Evolutionary conservation across 306 rosid genomes (phyloP), one percentile per base, ranked within the genome.

Genomic region (Medicago lupulina): DNA sequence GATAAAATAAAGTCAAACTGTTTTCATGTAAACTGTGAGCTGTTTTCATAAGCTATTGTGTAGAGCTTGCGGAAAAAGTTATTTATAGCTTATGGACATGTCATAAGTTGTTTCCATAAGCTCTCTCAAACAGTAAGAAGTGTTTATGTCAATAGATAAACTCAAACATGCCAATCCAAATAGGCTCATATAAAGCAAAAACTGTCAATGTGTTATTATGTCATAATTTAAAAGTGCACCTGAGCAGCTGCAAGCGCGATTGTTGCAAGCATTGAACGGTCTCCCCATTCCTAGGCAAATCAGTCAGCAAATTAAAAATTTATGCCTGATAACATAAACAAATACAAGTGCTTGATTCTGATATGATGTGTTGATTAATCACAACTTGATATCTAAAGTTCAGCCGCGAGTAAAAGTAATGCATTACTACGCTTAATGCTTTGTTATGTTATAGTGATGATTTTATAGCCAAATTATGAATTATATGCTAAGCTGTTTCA

Each of bases 191-290:
- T 5, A 14, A 57, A 36, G 46, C 14, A 76, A 67, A 61, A 38
- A 14, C 65, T 25, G 75, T 16, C 46, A 16, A 58, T 60, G 19
- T 44, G 60, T 76, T 68, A 74, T 76, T 68, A 74, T 70, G 39
- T 13, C 36, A 18, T 49, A 75, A 58, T 62, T 59, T 67, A 79
- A 82, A 80, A 70, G 70, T 47, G 61, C 61, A 96, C 99, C 99
- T 92, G 98, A 39, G 97, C 99, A 76, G 98, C 99, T 41, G 90
- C 93, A 0, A 96, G 98, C 9, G 99, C 99, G 28, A 96, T 92
- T 53, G 97, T 96, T 36, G 97, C 99, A 78, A 96, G 99, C 99
- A 96, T 92, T 31, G 98, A 96, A 36, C 97, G 98, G 81, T 96
- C 99, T 50, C 99, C 98, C 98, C 99, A 96, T 92, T 96, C 99